Evolutionary conservation across 2,329 filamentous ascomycete species (phyloP), one percentile per base, ranked within the genome.

Genomic region (Thielaviopsis ethacetica): DNA sequence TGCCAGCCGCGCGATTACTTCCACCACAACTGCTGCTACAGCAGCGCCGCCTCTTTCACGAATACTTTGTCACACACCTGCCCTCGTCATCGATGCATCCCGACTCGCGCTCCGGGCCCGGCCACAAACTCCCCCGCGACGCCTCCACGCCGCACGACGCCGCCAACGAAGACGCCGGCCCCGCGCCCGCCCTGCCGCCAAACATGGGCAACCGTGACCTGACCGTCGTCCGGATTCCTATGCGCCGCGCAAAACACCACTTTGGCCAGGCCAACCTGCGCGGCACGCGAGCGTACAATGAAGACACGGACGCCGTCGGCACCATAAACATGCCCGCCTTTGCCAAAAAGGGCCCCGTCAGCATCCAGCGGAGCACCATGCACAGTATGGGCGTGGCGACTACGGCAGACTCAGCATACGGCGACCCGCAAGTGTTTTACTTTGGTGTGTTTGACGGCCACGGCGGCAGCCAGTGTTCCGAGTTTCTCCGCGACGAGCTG

Each of bases 371-470:
- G 6, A 57, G 49, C 7, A 58, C 57, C 34, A 72, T 70, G 54
- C 76, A 75, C 63, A 75, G 71, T 49, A 70, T 72, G 24, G 79
- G 75, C 62, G 82, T 82, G 70, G 83, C 79, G 55, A 88, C 80
- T 24, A 81, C 77, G 10, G 88, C 88, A 5, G 86, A 88, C 60
- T 86, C 84, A 63, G 82, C 86, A 1, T 86, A 82, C 63, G 91
- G 91, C 2, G 91, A 97, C 67, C 91, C 91, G 1, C 91, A 97
- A 68, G 85, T 97, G 38, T 98, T 98, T 71, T 98, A 97, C 71
- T 98, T 96, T 76, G 91, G 82, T 1, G 84, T 97, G 1, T 98
- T 97, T 67, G 93, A 98, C 70, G 93, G 93, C 2, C 93, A 98
- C 72, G 93, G 93, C 10, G 93, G 93, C 21, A 80, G 76, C 21